These are phyloP conservation scores for Helianthus tuberosus DNA, from an alignment of 129 eudicot species.

Conservation along the genomic window DNA sequence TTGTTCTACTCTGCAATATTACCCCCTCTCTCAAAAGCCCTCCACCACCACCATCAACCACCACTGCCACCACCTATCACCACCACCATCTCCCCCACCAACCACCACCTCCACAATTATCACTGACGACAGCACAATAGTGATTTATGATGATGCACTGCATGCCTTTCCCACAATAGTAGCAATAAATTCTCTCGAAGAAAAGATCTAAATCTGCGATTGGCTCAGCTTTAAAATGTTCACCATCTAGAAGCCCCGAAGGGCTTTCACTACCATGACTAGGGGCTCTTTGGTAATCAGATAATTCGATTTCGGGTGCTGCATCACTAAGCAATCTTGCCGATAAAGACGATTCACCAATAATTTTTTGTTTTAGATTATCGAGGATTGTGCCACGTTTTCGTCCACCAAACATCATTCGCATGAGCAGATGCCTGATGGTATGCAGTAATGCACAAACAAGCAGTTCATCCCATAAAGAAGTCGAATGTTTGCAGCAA, in stretches of 20 bases:
- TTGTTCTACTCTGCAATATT: too few relatives aligned
- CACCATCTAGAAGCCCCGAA: constrained; percentile 81
- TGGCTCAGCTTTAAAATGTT: constrained; percentile 67
- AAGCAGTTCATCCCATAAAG: background rate
- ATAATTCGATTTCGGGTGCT: constrained; percentile 85
- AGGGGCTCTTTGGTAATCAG: constrained; percentile 77
- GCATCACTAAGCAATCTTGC: constrained; percentile 44
- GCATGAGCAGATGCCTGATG: constrained; percentile 14
- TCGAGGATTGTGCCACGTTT: constrained; percentile 53
- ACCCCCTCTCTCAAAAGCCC: too few relatives aligned
- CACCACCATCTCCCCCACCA: too few relatives aligned
- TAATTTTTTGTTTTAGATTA: constrained; percentile 63
- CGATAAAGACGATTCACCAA: constrained; percentile 53
- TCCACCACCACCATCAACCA: too few relatives aligned
- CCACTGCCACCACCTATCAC: too few relatives aligned
- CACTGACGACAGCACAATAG: too few relatives aligned
- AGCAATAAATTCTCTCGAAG: constrained; percentile 83
- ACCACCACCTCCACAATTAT: too few relatives aligned
- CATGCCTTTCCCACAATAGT: constrained; percentile 93
- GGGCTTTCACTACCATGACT: constrained; percentile 93
- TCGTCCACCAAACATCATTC: constrained; percentile 84
- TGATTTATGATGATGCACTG: constrained; percentile 95
- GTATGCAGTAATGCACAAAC: background rate
- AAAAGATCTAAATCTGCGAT: constrained; percentile 84
- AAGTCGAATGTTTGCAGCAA: background rate